A percentile compares a stretch with the other conserved stretches of the same genome.
Evolutionary conservation across 208 protist genomes (phyloP).

Genomic region (Trypanosoma lewisi): DNA sequence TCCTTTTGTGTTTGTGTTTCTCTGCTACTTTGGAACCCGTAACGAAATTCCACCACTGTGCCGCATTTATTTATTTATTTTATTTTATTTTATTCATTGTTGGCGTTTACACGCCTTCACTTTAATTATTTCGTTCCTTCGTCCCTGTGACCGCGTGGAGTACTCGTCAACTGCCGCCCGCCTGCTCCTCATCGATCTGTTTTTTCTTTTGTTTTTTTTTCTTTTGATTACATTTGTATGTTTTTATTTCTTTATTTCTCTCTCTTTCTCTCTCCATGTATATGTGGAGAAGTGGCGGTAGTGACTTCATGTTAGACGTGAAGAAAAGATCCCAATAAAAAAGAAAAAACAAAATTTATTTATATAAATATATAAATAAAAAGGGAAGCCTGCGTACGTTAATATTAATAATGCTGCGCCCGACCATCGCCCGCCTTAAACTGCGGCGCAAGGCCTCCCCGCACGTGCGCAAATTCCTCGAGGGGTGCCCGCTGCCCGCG

Average conservation of each 20-base stretch:
- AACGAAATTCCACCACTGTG: no score
- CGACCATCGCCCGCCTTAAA: constrained; percentile 15
- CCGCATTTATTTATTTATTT: constrained; percentile 7
- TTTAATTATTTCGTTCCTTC: neutral
- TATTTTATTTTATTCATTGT: constrained; percentile 16
- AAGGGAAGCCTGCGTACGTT: neutral
- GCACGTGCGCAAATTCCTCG: constrained; percentile 73
- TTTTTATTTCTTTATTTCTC: neutral
- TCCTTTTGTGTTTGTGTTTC: no score
- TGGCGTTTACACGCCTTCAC: neutral
- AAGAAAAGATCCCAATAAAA: no score
- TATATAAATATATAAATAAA: constrained; percentile 8
- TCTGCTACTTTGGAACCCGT: no score
- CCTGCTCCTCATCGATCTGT: neutral
- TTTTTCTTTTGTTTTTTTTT: neutral
- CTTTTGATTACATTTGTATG: neutral
- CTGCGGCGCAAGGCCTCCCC: constrained; percentile 24
- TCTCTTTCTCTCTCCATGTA: neutral
- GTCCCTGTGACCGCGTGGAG: neutral
- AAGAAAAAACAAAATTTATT: neutral
- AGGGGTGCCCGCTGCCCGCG: constrained; percentile 54
- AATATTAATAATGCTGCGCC: constrained; percentile 23
- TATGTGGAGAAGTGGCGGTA: no score
- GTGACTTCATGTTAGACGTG: no score
- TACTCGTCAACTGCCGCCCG: neutral